These are phyloP conservation scores for Suillus occidentalis DNA, from an alignment of 768 basidiomycete genomes.

Conservation along the genomic window DNA sequence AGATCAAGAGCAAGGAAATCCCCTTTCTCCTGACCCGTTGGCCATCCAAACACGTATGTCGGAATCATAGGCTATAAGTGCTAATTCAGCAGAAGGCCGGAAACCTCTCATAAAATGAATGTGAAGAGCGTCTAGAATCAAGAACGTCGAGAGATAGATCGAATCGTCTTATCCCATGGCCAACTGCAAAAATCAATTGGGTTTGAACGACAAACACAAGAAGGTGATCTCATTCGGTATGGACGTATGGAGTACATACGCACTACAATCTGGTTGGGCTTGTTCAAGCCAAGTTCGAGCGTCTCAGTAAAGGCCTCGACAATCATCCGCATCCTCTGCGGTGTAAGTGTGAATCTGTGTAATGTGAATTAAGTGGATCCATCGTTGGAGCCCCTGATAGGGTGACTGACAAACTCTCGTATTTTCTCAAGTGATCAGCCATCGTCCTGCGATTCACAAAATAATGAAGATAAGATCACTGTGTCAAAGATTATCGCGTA, in stretches of 20 bases:
- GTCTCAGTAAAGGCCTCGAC: slow-evolving; percentile 95
- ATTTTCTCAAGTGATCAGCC: slow-evolving; percentile 91
- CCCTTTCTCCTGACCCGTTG: slow-evolving; percentile 84
- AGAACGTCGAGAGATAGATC: not conserved
- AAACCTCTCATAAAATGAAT: not conserved
- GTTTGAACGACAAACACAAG: slow-evolving; percentile 11
- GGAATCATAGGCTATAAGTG: slow-evolving; percentile 85
- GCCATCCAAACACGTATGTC: slow-evolving; percentile 96
- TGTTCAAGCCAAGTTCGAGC: slow-evolving; percentile 81
- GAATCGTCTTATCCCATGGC: not conserved
- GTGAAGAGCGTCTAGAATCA: not conserved
- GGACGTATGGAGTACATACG: slow-evolving; percentile 34
- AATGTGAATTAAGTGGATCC: slow-evolving; percentile 6
- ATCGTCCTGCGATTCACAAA: slow-evolving; percentile 61
- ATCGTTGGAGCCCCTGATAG: slow-evolving; percentile 15
- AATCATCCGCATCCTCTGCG: slow-evolving; percentile 94
- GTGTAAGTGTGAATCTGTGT: slow-evolving; percentile 77
- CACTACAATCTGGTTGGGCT: slow-evolving; percentile 85
- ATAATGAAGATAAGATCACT: slow-evolving; percentile 4
- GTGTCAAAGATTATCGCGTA: not conserved
- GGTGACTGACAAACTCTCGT: slow-evolving; percentile 73
- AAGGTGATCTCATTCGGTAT: slow-evolving; percentile 1
- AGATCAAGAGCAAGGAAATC: slow-evolving; percentile 90
- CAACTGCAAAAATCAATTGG: not conserved
- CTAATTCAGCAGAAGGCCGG: slow-evolving; percentile 12